Percentiles rank a stretch among this genome's conserved stretches.
Evolutionary conservation across 176 grass and related monocot species (phyloP).

Genomic region (Saccharum officinarum): DNA sequence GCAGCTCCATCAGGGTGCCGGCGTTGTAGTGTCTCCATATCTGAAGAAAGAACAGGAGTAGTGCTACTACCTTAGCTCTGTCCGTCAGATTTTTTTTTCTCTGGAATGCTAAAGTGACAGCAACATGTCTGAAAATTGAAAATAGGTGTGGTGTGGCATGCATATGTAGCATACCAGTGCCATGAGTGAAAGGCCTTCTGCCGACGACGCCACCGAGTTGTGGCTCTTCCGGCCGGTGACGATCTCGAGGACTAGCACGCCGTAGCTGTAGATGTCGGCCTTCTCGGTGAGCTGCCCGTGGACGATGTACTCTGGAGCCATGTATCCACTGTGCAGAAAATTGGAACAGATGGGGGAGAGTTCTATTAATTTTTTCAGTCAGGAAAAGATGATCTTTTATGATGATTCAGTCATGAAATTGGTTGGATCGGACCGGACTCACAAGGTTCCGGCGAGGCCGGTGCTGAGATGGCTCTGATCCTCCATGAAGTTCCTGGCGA

Average conservation of each 20-base stretch:
- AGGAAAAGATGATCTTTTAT: no score
- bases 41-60: constrained; percentile 27
- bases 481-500: constrained; percentile 77
- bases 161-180: constrained; percentile 44
- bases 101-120: constrained; percentile 17
- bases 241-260: constrained; percentile 78
- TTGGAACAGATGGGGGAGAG: neutral
- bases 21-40: constrained; percentile 66
- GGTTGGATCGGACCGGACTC: neutral
- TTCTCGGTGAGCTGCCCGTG: constrained; percentile 88
- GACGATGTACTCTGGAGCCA: constrained; percentile 89
- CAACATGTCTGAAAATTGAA: no score
- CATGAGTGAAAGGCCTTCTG: constrained; percentile 64
- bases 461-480: constrained; percentile 93
- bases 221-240: constrained; percentile 75
- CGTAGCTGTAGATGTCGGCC: constrained; percentile 86
- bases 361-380: no score
- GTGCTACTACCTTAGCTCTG: no score
- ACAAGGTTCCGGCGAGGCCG: constrained; percentile 86
- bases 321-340: constrained; percentile 60
- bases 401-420: neutral
- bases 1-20: constrained; percentile 51
- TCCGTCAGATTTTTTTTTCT: neutral
- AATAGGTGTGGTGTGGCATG: no score
- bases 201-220: constrained; percentile 64